Base-by-base conservation (phyloP, 495 filamentous ascomycete species). In the Tuber umbilicatum region DNA sequence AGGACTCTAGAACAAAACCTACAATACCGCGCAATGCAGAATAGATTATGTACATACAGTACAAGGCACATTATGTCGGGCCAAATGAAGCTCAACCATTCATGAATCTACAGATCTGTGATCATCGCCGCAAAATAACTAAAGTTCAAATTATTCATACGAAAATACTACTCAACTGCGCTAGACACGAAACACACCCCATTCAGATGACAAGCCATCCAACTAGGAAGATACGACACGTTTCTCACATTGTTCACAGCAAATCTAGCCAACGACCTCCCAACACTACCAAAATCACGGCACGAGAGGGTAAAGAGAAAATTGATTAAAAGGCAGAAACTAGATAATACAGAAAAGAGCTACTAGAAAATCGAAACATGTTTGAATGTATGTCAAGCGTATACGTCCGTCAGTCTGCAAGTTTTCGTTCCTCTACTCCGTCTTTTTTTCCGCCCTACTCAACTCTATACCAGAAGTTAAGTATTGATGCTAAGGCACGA, bases 361-460 rank as follows among this genome's bases (percentile, higher is more conserved):
- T 16, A 35, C 27, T 64, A 35, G 55, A 64, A 64, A 64, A 35
- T 35, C 55, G 27, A 64, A 64, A 64, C 55, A 64, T 64, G 16
- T 55, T 64, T 64, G 55, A 64, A 64, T 35, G 27, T 64, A 64
- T 64, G 27, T 64, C 55, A 64, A 64, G 55, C 55, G 55, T 64
- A 64, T 64, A 64, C 55, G 55, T 64, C 55, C 55, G 55, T 64
- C 55, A 64, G 55, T 64, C 55, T 64, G 14, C 55, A 35, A 64
- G 16, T 31, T 64, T 31, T 31, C 55, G 27, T 64, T 64, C 55
- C 55, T 64, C 55, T 64, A 19, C 55, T 64, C 55, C 55, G 55
- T 64, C 35, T 64, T 31, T 35, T 64, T 35, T 64, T 64, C 27
- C 55, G 31, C 55, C 50, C 45, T 47, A 23, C 21, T 2, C 50